A percentile compares a stretch with the other conserved stretches of the same genome.
phyloP scores from a whole-genome alignment of 352 stramenopile genomes.

The Globisporangium splendens region DNA sequence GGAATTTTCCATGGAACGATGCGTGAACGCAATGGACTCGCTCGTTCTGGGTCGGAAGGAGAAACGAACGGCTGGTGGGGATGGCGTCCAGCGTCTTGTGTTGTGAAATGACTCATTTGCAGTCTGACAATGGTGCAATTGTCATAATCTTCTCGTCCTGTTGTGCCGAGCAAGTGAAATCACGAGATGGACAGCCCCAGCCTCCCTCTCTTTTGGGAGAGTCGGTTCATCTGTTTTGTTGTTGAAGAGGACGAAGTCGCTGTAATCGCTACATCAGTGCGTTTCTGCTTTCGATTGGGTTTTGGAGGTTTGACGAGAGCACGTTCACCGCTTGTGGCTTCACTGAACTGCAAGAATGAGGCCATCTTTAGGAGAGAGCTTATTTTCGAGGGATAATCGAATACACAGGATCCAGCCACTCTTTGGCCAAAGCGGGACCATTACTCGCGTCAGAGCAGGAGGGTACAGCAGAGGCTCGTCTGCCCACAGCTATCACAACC shows the following conservation, averaged over 20 bases:
- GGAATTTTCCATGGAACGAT: neutral
- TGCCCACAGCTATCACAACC: neutral
- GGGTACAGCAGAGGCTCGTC: neutral
- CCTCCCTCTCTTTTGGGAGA: neutral
- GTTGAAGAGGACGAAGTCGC: too few species aligned
- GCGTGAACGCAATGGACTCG: too few species aligned
- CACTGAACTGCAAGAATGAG: too few species aligned
- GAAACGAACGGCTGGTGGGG: neutral
- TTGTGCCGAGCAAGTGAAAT: neutral
- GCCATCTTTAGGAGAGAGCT: too few species aligned
- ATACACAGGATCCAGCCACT: neutral
- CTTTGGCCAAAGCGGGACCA: neutral
- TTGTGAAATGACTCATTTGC: too few species aligned
- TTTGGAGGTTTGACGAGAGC: too few species aligned
- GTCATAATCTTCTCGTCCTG: neutral
- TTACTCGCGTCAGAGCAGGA: neutral
- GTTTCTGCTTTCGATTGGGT: too few species aligned
- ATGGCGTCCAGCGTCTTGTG: too few species aligned
- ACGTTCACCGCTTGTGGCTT: too few species aligned
- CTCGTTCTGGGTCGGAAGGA: too few species aligned
- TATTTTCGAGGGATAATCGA: neutral
- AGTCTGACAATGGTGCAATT: too few species aligned
- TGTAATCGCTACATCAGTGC: too few species aligned
- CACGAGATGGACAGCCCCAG: conserved; percentile 4
- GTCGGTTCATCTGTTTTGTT: neutral